A percentile compares a stretch with the other conserved stretches of the same genome.
Evolutionary conservation across 371 early-diverging fungal species (phyloP).

Genomic region (Agmasoma carcini): DNA sequence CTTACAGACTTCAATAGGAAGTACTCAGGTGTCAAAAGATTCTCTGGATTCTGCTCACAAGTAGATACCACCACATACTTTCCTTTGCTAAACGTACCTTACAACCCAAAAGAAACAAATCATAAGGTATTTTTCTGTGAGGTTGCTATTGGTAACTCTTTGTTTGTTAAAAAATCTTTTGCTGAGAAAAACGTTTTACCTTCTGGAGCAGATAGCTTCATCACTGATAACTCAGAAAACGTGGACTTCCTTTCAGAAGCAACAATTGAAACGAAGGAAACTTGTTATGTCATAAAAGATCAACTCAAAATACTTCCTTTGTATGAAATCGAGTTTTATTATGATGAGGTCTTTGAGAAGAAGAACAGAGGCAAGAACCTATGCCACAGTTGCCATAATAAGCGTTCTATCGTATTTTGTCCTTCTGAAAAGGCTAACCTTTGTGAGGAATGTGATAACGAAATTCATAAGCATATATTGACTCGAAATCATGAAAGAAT

Average conservation of each 20-base stretch:
- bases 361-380: conserved; percentile 29
- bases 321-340: conserved; percentile 52
- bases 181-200: conserved; percentile 43
- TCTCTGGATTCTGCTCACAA: conserved; percentile 36
- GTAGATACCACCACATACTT: conserved; percentile 12
- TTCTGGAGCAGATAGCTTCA: conserved; percentile 41
- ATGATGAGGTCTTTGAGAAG: conserved; percentile 50
- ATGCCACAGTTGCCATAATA: conserved; percentile 48
- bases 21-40: conserved; percentile 38
- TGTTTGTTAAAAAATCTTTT: conserved; percentile 47
- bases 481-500: conserved; percentile 48
- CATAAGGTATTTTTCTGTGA: conserved; percentile 52
- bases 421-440: conserved; percentile 53
- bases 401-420: conserved; percentile 47
- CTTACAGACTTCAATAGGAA: conserved; percentile 39
- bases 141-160: conserved; percentile 50
- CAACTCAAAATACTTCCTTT: conserved; percentile 39
- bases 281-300: conserved; percentile 51
- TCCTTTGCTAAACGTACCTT: conserved; percentile 48
- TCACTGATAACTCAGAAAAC: conserved; percentile 18
- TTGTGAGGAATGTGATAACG: conserved; percentile 50
- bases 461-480: conserved; percentile 50
- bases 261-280: conserved; percentile 17
- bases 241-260: conserved; percentile 5
- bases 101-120: conserved; percentile 20